These are phyloP conservation scores for Stereum hirsutum DNA, from an alignment of 1,284 basidiomycete genomes.

Conservation along the genomic window DNA sequence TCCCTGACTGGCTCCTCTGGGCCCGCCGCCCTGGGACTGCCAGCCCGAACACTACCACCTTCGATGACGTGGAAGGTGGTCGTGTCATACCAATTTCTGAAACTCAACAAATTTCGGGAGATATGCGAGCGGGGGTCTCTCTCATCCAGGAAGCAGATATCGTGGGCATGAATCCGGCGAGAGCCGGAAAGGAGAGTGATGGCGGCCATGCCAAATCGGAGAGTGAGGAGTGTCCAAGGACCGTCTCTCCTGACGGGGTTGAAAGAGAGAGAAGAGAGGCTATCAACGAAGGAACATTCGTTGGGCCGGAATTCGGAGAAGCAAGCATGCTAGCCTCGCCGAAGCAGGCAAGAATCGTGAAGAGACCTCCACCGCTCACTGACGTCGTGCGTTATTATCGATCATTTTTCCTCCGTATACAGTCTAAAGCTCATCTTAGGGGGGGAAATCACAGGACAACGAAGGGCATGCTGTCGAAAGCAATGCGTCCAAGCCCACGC, in stretches of 20 bases:
- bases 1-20: constrained; percentile 44
- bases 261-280: too few relatives aligned
- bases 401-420: neutral
- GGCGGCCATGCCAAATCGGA: too few relatives aligned
- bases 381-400: neutral
- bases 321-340: neutral
- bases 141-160: neutral
- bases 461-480: neutral
- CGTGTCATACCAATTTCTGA: neutral
- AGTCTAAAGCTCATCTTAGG: neutral
- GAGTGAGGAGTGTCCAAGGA: too few relatives aligned
- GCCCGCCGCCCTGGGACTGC: constrained; percentile 17
- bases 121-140: neutral
- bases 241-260: too few relatives aligned
- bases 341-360: neutral
- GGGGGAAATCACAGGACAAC: neutral
- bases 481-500: constrained; percentile 5
- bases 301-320: too few relatives aligned
- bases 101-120: neutral
- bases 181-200: too few relatives aligned
- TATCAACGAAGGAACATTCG: too few relatives aligned
- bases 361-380: neutral
- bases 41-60: neutral
- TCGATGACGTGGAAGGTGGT: neutral
- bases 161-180: neutral